Conservation (phyloP, 2,329 filamentous ascomycete genomes). For the Aspergillus quadrilineatus region DNA sequence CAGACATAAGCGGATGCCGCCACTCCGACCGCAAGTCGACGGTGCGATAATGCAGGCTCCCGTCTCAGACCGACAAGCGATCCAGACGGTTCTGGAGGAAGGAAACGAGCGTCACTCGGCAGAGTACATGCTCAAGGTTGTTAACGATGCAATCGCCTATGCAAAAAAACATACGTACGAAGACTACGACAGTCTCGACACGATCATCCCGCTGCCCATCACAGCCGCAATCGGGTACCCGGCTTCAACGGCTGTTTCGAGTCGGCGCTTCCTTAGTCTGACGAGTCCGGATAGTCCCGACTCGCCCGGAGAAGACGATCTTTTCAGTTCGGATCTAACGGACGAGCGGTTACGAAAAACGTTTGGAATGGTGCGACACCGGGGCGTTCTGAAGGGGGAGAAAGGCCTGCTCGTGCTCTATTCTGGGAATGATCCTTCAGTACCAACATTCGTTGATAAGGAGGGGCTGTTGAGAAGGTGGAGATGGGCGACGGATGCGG, state of each 20-base stretch:
- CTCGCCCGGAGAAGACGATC: slow-evolving; percentile 73
- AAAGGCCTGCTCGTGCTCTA: slow-evolving; percentile 44
- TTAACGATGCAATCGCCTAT: slow-evolving; percentile 33
- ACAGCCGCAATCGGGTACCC: slow-evolving; percentile 33
- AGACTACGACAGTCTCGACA: not conserved
- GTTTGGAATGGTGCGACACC: slow-evolving; percentile 56
- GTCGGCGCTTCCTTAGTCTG: slow-evolving; percentile 59
- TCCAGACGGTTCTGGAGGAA: slow-evolving; percentile 37
- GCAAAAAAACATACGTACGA: slow-evolving; percentile 17
- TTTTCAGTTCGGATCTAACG: slow-evolving; percentile 73
- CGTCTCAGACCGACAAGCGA: slow-evolving; percentile 71
- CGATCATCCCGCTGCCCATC: slow-evolving; percentile 35
- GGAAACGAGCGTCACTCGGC: slow-evolving; percentile 22
- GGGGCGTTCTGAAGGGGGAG: slow-evolving; percentile 38
- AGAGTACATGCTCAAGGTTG: slow-evolving; percentile 29
- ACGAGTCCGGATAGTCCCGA: slow-evolving; percentile 52
- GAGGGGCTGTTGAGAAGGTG: slow-evolving; percentile 44
- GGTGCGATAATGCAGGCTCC: slow-evolving; percentile 79
- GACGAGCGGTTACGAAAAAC: slow-evolving; percentile 57
- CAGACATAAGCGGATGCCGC: slow-evolving; percentile 23
- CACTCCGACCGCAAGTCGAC: slow-evolving; percentile 58
- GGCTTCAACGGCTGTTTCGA: slow-evolving; percentile 49
- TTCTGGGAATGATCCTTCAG: slow-evolving; percentile 48
- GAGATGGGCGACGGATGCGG: slow-evolving; percentile 41
- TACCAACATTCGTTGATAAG: slow-evolving; percentile 47